phyloP scores from a whole-genome alignment of 2,329 filamentous ascomycete genomes.

The Phaeomoniella chlamydospora region DNA sequence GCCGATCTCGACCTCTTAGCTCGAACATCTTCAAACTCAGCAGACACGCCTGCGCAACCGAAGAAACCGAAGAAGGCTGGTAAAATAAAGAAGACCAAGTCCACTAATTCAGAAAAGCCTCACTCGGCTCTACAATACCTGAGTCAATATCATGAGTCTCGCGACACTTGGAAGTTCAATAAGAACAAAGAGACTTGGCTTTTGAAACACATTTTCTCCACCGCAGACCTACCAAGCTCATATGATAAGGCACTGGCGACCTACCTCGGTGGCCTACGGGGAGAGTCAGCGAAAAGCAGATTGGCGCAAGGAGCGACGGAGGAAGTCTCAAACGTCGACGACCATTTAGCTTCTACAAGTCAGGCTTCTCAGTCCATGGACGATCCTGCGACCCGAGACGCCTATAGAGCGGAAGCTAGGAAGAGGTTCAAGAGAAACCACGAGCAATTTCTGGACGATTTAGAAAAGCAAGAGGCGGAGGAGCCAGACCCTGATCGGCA shows the following conservation, averaged over 20 bases:
- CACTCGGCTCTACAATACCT: slow-evolving; percentile 44
- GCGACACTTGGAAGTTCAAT: slow-evolving; percentile 81
- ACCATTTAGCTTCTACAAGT: slow-evolving; percentile 28
- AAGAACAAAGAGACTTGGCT: slow-evolving; percentile 80
- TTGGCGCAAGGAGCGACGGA: slow-evolving; percentile 52
- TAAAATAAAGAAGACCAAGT: slow-evolving; percentile 15
- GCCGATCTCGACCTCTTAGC: slow-evolving; percentile 32
- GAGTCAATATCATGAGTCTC: slow-evolving; percentile 55
- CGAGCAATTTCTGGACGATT: slow-evolving; percentile 2
- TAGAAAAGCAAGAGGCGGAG: slow-evolving; percentile 11
- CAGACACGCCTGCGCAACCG: slow-evolving; percentile 1
- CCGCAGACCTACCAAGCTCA: slow-evolving; percentile 56
- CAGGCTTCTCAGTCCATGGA: too few species aligned
- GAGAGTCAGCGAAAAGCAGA: slow-evolving; percentile 50
- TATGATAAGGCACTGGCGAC: slow-evolving; percentile 57
- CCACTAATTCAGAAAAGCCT: slow-evolving; percentile 8
- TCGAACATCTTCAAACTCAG: slow-evolving; percentile 11
- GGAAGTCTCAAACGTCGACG: slow-evolving; percentile 43
- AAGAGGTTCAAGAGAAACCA: slow-evolving; percentile 3
- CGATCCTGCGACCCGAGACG: not conserved
- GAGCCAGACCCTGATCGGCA: slow-evolving; percentile 10
- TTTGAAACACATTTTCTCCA: slow-evolving; percentile 67
- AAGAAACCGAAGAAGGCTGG: slow-evolving; percentile 17
- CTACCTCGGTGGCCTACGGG: slow-evolving; percentile 70
- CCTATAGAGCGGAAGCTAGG: not conserved